Base-by-base conservation (phyloP, 768 basidiomycete species). In the Mycena rebaudengoi region DNA sequence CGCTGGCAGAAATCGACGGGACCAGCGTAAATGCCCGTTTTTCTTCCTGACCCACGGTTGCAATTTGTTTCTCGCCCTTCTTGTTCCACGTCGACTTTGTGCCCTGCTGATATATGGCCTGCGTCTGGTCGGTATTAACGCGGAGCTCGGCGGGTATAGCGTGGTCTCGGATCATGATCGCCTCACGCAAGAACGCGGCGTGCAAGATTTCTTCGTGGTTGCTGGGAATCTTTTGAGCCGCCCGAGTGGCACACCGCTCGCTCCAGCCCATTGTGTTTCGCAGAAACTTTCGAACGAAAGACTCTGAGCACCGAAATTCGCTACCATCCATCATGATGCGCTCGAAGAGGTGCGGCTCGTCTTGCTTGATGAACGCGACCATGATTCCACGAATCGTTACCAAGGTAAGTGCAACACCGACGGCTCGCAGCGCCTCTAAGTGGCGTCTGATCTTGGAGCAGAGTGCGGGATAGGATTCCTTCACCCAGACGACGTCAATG, bases 11-110 rank as follows among this genome's bases (percentile, higher is more conserved):
- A 18, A 53, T 53, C 0, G 73, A 73, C 7, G 76, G 72, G 11
- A 80, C 33, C 0, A 81, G 28, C 0, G 81, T 83, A 49, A 82
- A 78, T 18, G 82, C 82, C 0, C 74, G 69, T 63, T 83, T 83
- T 58, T 83, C 81, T 1, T 81, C 80, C 12, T 55, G 29, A 0
- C 82, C 80, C 3, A 75, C 44, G 2, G 71, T 58, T 0, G 68
- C 44, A 3, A 83, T 78, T 54, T 83, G 82, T 56, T 77, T 76
- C 0, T 70, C 61, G 0, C 80, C 77, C 0, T 28, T 64, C 25
- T 67, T 30, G 2, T 62, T 70, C 56, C 71, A 83, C 5, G 80
- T 81, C 39, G 70, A 51, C 7, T 66, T 63, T 7, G 66, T 50
- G 8, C 70, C 74, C 21, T 67, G 74, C 4, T 67, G 60, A 41